Conservation (phyloP, 345 rosid species). For the Eucalyptus leucophloia region DNA sequence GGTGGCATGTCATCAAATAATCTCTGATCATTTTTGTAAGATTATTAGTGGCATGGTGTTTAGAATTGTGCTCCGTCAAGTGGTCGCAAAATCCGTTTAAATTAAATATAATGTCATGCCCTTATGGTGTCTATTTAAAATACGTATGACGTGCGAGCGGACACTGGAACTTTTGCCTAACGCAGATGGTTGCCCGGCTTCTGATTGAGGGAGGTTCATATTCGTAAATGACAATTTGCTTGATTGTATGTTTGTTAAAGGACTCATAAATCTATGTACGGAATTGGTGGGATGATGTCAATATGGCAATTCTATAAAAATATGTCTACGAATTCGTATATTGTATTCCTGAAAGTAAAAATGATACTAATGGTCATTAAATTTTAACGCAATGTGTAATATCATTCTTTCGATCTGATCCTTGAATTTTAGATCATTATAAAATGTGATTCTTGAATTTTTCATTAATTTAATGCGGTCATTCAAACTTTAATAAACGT, state of each 20-base stretch:
- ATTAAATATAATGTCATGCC: neutral
- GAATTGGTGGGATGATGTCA: neutral
- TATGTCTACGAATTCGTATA: neutral
- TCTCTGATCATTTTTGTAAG: neutral
- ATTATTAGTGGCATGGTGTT: neutral
- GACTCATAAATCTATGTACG: neutral
- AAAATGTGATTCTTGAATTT: neutral
- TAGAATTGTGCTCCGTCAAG: neutral
- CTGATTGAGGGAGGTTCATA: neutral
- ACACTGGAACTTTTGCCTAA: neutral
- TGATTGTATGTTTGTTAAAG: neutral
- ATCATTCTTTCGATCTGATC: accelerated
- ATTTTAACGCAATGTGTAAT: neutral
- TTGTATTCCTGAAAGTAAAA: neutral
- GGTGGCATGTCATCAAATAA: neutral
- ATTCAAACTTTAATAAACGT: accelerated
- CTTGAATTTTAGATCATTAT: neutral
- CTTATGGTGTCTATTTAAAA: neutral
- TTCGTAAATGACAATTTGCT: neutral
- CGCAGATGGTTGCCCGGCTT: neutral
- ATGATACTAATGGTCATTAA: neutral
- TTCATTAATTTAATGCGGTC: accelerated
- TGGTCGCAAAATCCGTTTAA: neutral
- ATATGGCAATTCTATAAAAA: neutral
- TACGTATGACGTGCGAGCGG: neutral